Evolutionary conservation across 371 early-diverging fungal genomes (phyloP).

Genomic region (Mucor saturninus): DNA sequence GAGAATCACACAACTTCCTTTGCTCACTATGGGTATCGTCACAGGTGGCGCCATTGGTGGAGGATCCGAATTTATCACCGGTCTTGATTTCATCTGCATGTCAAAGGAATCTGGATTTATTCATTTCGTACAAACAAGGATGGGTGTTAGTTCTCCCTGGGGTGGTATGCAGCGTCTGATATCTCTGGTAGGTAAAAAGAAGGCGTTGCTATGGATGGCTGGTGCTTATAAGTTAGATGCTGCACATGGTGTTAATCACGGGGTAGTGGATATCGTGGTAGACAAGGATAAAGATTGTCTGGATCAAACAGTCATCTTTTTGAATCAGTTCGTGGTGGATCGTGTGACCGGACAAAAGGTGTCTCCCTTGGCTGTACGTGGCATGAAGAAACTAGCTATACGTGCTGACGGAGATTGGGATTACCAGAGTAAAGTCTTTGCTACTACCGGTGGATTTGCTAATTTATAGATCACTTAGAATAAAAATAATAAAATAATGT

Average conservation of each 20-base stretch:
- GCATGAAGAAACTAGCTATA: constrained; percentile 50
- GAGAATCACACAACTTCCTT: constrained; percentile 59
- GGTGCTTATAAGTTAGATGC: constrained; percentile 49
- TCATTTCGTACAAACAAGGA: constrained; percentile 68
- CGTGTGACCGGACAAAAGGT: constrained; percentile 22
- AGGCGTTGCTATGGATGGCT: constrained; percentile 57
- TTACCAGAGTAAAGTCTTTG: constrained; percentile 43
- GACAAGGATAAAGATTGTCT: constrained; percentile 30
- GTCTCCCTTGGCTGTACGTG: constrained; percentile 47
- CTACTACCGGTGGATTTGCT: constrained; percentile 9
- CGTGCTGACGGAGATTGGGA: constrained; percentile 26
- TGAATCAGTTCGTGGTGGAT: constrained; percentile 25
- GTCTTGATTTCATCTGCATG: constrained; percentile 69
- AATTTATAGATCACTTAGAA: background rate
- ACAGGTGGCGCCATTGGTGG: constrained; percentile 75
- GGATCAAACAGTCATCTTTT: constrained; percentile 29
- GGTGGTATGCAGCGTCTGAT: constrained; percentile 64
- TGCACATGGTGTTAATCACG: constrained; percentile 34
- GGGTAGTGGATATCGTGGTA: constrained; percentile 46
- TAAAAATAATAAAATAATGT: background rate
- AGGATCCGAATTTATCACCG: constrained; percentile 72
- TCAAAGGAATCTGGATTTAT: constrained; percentile 35
- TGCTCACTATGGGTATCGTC: constrained; percentile 67
- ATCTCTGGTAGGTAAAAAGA: constrained; percentile 53
- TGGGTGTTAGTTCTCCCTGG: constrained; percentile 73